A percentile compares a stretch with the other conserved stretches of the same genome.
Evolutionary conservation across 192 early-diverging fungal species (phyloP).

Genomic region (Entomortierella beljakovae): DNA sequence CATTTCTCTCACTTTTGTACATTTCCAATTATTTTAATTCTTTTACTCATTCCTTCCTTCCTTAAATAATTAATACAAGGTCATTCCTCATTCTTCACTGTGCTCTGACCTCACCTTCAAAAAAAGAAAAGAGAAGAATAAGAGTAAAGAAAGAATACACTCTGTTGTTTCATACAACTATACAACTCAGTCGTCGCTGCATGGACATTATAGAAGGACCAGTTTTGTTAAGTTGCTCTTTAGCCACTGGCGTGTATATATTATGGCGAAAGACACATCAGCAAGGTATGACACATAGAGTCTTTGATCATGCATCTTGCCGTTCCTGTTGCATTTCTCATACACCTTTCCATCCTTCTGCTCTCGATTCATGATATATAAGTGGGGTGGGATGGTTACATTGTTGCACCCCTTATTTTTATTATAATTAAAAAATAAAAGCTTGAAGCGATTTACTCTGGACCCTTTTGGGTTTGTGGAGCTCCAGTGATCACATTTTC

Average conservation of each 20-base stretch:
- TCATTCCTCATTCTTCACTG: too few species aligned
- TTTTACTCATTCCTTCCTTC: neutral
- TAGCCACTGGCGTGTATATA: constrained; percentile 19
- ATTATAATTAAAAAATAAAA: too few species aligned
- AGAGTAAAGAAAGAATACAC: too few species aligned
- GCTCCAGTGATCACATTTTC: neutral
- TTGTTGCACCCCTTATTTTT: too few species aligned
- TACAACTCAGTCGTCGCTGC: constrained; percentile 7
- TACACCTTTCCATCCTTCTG: neutral
- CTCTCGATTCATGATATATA: too few species aligned
- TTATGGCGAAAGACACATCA: constrained; percentile 45
- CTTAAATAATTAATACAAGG: neutral
- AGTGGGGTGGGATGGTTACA: too few species aligned
- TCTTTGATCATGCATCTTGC: neutral
- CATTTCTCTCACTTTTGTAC: too few species aligned
- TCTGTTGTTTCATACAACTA: too few species aligned
- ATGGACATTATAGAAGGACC: constrained; percentile 54
- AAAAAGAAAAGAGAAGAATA: too few species aligned
- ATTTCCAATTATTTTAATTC: neutral
- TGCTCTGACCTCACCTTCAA: too few species aligned
- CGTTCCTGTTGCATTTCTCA: too few species aligned
- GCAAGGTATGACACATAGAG: constrained; percentile 26
- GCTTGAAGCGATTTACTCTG: neutral
- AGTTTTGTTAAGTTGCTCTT: constrained; percentile 33
- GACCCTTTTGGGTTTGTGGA: neutral